phyloP scores from a whole-genome alignment of 208 protist species.

The Wallacemonas sp. region DNA sequence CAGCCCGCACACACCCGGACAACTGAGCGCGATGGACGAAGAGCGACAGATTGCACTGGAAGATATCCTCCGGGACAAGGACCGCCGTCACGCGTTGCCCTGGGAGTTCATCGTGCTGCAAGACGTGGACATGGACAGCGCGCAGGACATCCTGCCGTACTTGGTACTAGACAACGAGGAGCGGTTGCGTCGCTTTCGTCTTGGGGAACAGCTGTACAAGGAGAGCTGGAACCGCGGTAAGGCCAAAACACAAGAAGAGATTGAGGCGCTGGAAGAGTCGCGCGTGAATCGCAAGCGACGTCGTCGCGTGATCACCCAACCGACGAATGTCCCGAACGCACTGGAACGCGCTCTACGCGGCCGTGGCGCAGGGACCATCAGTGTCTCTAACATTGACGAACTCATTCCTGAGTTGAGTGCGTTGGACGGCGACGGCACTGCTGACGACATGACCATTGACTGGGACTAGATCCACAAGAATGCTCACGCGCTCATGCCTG shows the following conservation, averaged over 20 bases:
- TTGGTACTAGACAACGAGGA: slow-evolving; percentile 86
- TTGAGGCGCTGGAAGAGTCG: slow-evolving; percentile 49
- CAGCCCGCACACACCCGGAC: slow-evolving; percentile 5
- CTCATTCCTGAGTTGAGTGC: slow-evolving; percentile 68
- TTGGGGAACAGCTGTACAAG: slow-evolving; percentile 66
- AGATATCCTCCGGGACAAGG: slow-evolving; percentile 60
- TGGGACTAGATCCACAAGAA: slow-evolving; percentile 36
- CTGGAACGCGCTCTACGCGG: slow-evolving; percentile 64
- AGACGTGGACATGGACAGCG: slow-evolving; percentile 44
- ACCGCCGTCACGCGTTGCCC: slow-evolving; percentile 72
- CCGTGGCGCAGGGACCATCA: slow-evolving; percentile 55
- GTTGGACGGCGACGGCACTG: slow-evolving; percentile 32
- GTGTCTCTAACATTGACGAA: slow-evolving; percentile 75
- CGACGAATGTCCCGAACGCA: slow-evolving; percentile 46
- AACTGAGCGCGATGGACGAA: slow-evolving; percentile 11
- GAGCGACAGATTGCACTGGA: slow-evolving; percentile 33
- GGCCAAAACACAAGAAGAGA: slow-evolving; percentile 68
- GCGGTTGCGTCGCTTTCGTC: slow-evolving; percentile 65
- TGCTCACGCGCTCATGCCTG: too few species aligned
- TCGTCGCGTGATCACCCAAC: slow-evolving; percentile 38
- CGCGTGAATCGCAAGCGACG: slow-evolving; percentile 42
- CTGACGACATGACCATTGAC: slow-evolving; percentile 32
- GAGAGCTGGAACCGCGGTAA: slow-evolving; percentile 69
- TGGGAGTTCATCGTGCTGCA: slow-evolving; percentile 86
- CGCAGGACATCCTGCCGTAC: slow-evolving; percentile 64